Base-by-base conservation (phyloP, 331 rosid species). In the Arachis monticola region DNA sequence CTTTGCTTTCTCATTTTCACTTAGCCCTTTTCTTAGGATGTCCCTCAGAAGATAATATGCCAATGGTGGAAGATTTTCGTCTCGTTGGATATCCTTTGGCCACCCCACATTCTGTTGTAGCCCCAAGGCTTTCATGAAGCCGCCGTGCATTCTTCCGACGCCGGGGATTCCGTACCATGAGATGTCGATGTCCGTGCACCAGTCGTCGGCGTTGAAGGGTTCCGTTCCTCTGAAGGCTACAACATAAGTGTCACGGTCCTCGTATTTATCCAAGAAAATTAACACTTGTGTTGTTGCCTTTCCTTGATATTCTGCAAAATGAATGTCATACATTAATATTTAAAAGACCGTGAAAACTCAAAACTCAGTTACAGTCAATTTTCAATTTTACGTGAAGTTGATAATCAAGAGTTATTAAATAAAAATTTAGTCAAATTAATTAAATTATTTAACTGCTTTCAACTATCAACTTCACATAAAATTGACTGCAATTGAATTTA, bases 191-290 rank as follows among this genome's bases (percentile, higher is more conserved):
- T 89, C 92, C 0, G 91, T 69, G 69, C 85, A 75, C 92, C 92
- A 91, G 13, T 87, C 89, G n/a, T 89, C 87, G 0, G 90, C 85
- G 51, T 89, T 88, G 14, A 89, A 91, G 0, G 87, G 81, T 32
- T 89, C 92, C 0, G 97, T 89, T 1, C 97, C 97, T 83, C 95
- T 78, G 56, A 91, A 91, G 68, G 92, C 90, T 57, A 89, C 85
- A 4, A 89, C 72, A 52, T 88, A 83, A 0, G 85, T 86, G 10
- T 86, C 87, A 0, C 66, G 82, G 48, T 80, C 77, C 0, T 6
- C 60, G 3, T 61, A 59, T 68, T 72, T 84, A 1, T 89, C 92
- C 3, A 81, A 70, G 35, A 87, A 60, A 70, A 91, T 42, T 70
- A 83, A 89, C 1, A 74, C 91, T 78, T 87, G 85, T 10, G 95